Evolutionary conservation across 2,329 filamentous ascomycete species (phyloP).

Genomic region (Aureobasidium sp.): DNA sequence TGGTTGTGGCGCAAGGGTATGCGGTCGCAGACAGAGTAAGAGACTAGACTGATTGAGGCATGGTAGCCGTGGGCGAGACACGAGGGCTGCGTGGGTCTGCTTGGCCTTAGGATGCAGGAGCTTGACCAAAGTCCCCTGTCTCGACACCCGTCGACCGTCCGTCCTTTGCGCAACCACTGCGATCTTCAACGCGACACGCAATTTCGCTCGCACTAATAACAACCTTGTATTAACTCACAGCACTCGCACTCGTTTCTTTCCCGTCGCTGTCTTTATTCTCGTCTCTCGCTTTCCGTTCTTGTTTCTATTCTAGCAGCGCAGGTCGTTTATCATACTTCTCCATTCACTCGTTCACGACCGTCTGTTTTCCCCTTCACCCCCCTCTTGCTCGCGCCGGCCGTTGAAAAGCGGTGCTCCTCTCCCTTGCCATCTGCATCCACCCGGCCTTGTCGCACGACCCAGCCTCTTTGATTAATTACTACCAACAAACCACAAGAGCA

Average conservation of each 20-base stretch:
- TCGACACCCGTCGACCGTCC: background rate
- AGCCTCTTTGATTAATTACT: conserved; percentile 2
- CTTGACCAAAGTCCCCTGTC: background rate
- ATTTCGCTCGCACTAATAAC: conserved; percentile 8
- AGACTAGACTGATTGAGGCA: background rate
- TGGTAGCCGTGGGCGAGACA: background rate
- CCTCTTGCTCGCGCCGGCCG: conserved; percentile 10
- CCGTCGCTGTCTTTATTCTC: background rate
- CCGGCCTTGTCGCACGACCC: conserved; percentile 2
- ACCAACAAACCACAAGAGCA: background rate
- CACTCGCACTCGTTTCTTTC: conserved; percentile 1
- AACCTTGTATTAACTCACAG: conserved; percentile 10
- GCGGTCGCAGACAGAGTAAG: background rate
- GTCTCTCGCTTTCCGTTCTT: conserved; percentile 8
- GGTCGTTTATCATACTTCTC: conserved; percentile 3
- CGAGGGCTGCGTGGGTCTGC: conserved; percentile 5
- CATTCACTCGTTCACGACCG: background rate
- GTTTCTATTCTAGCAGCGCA: conserved; percentile 4
- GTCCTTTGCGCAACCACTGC: background rate
- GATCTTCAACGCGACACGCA: conserved; percentile 2
- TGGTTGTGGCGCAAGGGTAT: background rate
- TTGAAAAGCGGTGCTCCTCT: background rate
- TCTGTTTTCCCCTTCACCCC: background rate
- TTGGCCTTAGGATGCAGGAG: background rate
- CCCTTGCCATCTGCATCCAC: conserved; percentile 7